These are phyloP conservation scores for Colletotrichum higginsianum DNA, from an alignment of 2,329 filamentous ascomycete genomes.

Conservation along the genomic window DNA sequence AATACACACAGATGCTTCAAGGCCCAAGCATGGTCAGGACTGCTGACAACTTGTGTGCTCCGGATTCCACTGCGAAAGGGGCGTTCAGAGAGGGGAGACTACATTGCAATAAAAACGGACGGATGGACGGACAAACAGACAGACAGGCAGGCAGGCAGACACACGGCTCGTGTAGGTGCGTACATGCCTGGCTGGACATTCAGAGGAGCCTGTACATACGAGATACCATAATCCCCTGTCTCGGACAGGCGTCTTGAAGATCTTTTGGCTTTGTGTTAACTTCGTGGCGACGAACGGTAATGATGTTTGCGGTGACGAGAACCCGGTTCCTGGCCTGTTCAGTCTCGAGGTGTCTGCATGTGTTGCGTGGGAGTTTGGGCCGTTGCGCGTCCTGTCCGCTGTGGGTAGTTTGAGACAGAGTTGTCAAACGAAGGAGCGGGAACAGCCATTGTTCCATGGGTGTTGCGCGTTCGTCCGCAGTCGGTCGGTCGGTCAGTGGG, in stretches of 20 bases:
- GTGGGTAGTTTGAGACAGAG: background rate
- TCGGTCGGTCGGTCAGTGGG: background rate
- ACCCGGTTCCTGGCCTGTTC: background rate
- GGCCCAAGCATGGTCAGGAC: background rate
- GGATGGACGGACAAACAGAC: background rate
- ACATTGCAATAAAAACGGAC: conserved; percentile 7
- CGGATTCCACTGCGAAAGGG: conserved; percentile 21
- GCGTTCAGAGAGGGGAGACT: conserved; percentile 19
- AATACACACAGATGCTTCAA: conserved; percentile 5
- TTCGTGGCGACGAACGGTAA: background rate
- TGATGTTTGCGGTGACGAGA: background rate
- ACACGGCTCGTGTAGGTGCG: conserved; percentile 3
- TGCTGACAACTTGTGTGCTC: conserved; percentile 4
- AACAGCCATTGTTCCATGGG: background rate
- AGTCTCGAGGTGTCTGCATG: conserved; percentile 2
- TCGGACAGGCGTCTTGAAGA: conserved; percentile 35
- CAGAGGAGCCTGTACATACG: conserved; percentile 41
- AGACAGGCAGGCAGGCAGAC: background rate
- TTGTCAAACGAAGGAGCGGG: background rate
- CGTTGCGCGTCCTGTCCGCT: conserved; percentile 34
- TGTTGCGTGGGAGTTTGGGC: conserved; percentile 8
- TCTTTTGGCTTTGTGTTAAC: conserved; percentile 1
- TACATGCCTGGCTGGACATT: conserved; percentile 21
- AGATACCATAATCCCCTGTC: conserved; percentile 44
- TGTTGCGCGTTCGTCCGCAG: conserved; percentile 15